phyloP scores from a whole-genome alignment of 441 rosid species.

The Macaranga tanarius region DNA sequence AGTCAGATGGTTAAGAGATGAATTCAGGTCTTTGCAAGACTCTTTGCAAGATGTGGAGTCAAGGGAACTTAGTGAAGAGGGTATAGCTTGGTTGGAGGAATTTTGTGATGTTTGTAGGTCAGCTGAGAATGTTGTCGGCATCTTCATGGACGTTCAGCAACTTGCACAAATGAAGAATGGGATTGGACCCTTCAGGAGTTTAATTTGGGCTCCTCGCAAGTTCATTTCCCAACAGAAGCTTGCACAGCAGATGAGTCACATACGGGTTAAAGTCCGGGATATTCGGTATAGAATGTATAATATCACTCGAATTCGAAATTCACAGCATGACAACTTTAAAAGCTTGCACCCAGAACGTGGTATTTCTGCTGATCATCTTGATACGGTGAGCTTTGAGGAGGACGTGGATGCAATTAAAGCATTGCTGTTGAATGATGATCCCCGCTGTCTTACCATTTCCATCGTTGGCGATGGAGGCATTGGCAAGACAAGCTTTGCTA shows the following conservation, averaged over 20 bases:
- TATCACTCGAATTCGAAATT: not conserved
- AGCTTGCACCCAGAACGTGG: too few species aligned
- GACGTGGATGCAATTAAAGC: not conserved
- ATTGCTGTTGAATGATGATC: not conserved
- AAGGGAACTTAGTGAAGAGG: not conserved
- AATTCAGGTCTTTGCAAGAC: not conserved
- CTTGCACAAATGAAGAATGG: not conserved
- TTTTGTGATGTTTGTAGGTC: not conserved
- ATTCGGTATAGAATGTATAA: not conserved
- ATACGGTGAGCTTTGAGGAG: not conserved
- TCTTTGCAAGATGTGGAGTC: not conserved
- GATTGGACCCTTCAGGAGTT: not conserved
- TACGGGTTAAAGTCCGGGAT: not conserved
- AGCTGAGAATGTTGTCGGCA: not conserved
- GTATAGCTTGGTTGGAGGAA: constrained; percentile 2
- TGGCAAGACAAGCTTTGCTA: constrained; percentile 11
- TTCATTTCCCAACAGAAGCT: constrained; percentile 11
- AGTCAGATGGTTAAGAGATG: not conserved
- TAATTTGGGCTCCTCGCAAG: not conserved
- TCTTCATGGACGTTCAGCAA: not conserved
- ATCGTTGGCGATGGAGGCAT: not conserved
- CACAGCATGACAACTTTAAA: too few species aligned
- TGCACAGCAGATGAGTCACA: not conserved
- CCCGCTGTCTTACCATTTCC: constrained; percentile 2
- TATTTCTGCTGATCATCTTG: not conserved